A percentile compares a stretch with the other conserved stretches of the same genome.
phyloP scores from a whole-genome alignment of 2,329 filamentous ascomycete species.

The Penicillium sp. region DNA sequence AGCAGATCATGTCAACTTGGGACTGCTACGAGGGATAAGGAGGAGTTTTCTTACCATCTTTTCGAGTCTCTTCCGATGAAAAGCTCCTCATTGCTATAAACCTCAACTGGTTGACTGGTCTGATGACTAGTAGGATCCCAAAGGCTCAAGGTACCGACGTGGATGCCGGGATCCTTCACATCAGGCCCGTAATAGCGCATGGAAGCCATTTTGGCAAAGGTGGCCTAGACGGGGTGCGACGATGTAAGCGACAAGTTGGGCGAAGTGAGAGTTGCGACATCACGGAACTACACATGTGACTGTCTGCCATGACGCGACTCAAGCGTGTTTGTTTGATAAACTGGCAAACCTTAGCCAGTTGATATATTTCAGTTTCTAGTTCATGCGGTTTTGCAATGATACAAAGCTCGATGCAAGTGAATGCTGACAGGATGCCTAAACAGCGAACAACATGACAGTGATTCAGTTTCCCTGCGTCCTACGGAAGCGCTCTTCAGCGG shows the following conservation, averaged over 20 bases:
- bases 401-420: background rate
- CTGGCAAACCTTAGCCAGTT: background rate
- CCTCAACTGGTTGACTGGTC: constrained; percentile 15
- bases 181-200: background rate
- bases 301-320: background rate
- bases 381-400: background rate
- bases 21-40: background rate
- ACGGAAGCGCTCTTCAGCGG: constrained; percentile 84
- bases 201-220: background rate
- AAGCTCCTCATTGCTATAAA: constrained; percentile 37
- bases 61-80: constrained; percentile 39
- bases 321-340: background rate
- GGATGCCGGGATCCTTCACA: background rate
- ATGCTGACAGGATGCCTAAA: background rate
- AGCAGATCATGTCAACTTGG: constrained; percentile 7
- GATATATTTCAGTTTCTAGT: background rate
- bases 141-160: constrained; percentile 28
- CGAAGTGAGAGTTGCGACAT: background rate
- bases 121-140: constrained; percentile 25
- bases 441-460: background rate
- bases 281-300: background rate
- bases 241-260: background rate
- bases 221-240: background rate
- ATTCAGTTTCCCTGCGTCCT: constrained; percentile 56
- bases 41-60: constrained; percentile 31